phyloP scores from a whole-genome alignment of 306 rosid species.

The Quercus engelmannii region DNA sequence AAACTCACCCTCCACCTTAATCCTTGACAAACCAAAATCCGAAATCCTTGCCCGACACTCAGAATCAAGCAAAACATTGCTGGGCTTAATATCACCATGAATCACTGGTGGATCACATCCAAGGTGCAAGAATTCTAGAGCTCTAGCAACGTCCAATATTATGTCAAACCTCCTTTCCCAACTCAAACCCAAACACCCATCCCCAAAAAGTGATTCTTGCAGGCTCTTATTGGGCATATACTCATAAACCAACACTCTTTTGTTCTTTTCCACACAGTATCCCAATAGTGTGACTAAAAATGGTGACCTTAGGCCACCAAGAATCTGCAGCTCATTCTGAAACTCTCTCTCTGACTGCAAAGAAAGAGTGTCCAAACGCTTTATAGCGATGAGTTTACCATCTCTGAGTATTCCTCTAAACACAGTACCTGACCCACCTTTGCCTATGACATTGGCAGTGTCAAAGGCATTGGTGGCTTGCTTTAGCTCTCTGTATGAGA shows the following conservation, averaged over 20 bases:
- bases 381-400: conserved; percentile 76
- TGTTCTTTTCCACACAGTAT: conserved; percentile 72
- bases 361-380: conserved; percentile 62
- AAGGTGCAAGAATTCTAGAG: conserved; percentile 80
- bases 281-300: conserved; percentile 86
- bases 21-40: conserved; percentile 88
- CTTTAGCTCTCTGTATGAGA: conserved; percentile 76
- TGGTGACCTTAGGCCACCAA: conserved; percentile 86
- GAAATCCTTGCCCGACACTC: conserved; percentile 68
- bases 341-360: conserved; percentile 83
- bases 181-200: conserved; percentile 52
- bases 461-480: conserved; percentile 65
- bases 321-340: conserved; percentile 89
- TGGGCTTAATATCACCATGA: conserved; percentile 91
- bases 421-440: conserved; percentile 96
- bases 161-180: conserved; percentile 83
- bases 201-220: conserved; percentile 85
- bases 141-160: conserved; percentile 75
- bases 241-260: conserved; percentile 74
- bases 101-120: conserved; percentile 95
- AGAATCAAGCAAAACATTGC: conserved; percentile 80
- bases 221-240: conserved; percentile 87
- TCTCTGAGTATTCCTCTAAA: conserved; percentile 69
- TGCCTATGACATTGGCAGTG: conserved; percentile 69
- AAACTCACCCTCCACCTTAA: conserved; percentile 81